Percentiles rank a stretch among this genome's conserved stretches.
phyloP scores from a whole-genome alignment of 345 rosid genomes.

The Eucalyptus erythrocorys region DNA sequence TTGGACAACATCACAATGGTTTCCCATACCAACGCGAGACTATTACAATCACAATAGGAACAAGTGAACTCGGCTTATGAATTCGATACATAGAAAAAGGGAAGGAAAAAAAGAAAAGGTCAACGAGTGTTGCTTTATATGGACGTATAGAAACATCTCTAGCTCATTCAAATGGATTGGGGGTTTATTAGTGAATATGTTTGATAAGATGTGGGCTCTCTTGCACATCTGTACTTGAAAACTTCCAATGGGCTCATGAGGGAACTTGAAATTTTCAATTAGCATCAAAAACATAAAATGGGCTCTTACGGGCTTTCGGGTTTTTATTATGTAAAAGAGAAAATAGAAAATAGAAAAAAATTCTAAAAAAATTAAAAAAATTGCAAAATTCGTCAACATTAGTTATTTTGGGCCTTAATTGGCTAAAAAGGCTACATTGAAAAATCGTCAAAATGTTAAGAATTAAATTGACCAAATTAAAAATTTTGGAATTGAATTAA shows the following conservation, averaged over 20 bases:
- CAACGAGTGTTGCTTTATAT: neutral
- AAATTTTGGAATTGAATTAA: neutral
- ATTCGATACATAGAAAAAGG: neutral
- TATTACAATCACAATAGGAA: neutral
- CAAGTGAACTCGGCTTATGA: neutral
- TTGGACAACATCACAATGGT: neutral
- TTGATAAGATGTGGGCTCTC: neutral
- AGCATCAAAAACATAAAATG: neutral
- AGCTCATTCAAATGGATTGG: neutral
- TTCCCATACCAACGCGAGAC: neutral
- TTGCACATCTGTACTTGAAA: neutral
- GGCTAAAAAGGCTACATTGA: neutral
- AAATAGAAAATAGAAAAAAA: neutral
- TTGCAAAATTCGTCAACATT: neutral
- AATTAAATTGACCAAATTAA: neutral
- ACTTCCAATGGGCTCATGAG: neutral
- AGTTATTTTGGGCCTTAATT: neutral
- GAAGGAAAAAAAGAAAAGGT: neutral
- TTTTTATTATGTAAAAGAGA: neutral
- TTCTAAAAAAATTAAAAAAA: rapidly evolving
- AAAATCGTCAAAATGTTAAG: neutral
- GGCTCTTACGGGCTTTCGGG: neutral
- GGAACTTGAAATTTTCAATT: neutral
- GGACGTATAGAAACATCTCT: neutral
- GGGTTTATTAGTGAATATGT: neutral